These are phyloP conservation scores for Uncinocarpus reesii DNA, from an alignment of 2,329 filamentous ascomycete genomes.

Conservation along the genomic window DNA sequence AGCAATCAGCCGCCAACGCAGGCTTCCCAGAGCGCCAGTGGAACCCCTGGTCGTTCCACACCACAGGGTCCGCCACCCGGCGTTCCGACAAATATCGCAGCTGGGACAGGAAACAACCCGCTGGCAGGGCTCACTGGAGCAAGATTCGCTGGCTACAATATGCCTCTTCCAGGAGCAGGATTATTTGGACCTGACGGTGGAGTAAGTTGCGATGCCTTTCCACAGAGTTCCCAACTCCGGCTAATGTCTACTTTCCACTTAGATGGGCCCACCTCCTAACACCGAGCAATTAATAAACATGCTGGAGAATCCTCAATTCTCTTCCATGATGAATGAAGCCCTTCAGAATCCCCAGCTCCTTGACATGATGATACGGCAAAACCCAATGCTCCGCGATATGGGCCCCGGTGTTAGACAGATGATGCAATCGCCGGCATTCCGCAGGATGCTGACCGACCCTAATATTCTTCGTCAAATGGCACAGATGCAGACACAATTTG, in stretches of 20 bases:
- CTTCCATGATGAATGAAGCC: slow-evolving; percentile 83
- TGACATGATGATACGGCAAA: slow-evolving; percentile 87
- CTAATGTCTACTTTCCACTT: slow-evolving; percentile 12
- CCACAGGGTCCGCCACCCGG: slow-evolving; percentile 24
- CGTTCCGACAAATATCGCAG: slow-evolving; percentile 40
- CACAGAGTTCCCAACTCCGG: background rate
- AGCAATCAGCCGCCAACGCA: slow-evolving; percentile 59
- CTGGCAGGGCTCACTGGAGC: slow-evolving; percentile 85
- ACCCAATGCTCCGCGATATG: slow-evolving; percentile 67
- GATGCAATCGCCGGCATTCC: slow-evolving; percentile 77
- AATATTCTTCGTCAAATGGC: slow-evolving; percentile 71
- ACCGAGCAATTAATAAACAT: slow-evolving; percentile 73
- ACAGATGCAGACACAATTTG: slow-evolving; percentile 63
- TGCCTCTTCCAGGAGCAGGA: slow-evolving; percentile 74
- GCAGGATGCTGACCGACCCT: slow-evolving; percentile 87
- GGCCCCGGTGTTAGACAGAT: slow-evolving; percentile 68
- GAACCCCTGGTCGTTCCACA: slow-evolving; percentile 3
- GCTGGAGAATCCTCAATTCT: slow-evolving; percentile 78
- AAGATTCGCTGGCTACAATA: slow-evolving; percentile 73
- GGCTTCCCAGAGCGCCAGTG: slow-evolving; percentile 7
- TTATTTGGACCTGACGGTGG: slow-evolving; percentile 92
- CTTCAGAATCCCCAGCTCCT: slow-evolving; percentile 91
- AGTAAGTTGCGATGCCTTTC: slow-evolving; percentile 47
- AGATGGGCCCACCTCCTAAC: slow-evolving; percentile 84
- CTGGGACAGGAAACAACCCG: slow-evolving; percentile 65